These are phyloP conservation scores for Polytolypa hystricis DNA, from an alignment of 2,329 filamentous ascomycete genomes.

Conservation along the genomic window DNA sequence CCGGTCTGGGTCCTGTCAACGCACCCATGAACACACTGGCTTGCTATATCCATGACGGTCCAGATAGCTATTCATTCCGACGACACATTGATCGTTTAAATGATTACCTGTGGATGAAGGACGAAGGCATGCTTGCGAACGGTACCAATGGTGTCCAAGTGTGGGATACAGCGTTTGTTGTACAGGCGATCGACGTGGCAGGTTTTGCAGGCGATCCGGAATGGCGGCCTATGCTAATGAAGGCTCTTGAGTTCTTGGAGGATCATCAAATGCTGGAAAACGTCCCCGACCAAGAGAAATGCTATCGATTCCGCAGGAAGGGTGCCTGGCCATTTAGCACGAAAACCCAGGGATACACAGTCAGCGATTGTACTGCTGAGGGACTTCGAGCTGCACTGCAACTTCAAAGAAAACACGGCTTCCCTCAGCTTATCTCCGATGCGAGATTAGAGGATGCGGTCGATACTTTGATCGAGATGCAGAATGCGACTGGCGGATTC, in stretches of 20 bases:
- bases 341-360: conserved; percentile 82
- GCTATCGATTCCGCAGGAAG: conserved; percentile 83
- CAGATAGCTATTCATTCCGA: conserved; percentile 57
- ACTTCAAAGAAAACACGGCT: conserved; percentile 67
- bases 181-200: conserved; percentile 70
- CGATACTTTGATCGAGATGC: conserved; percentile 82
- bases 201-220: conserved; percentile 65
- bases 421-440: conserved; percentile 62
- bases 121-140: conserved; percentile 87
- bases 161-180: conserved; percentile 89
- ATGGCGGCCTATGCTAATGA: conserved; percentile 73
- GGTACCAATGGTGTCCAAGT: conserved; percentile 97
- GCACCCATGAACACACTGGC: conserved; percentile 79
- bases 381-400: conserved; percentile 77
- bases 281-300: conserved; percentile 61
- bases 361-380: conserved; percentile 90
- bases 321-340: conserved; percentile 96
- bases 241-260: conserved; percentile 76
- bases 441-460: conserved; percentile 75
- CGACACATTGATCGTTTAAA: conserved; percentile 70
- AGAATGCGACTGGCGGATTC: conserved; percentile 76
- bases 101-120: conserved; percentile 84
- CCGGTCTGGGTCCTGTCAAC: conserved; percentile 79
- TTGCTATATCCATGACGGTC: conserved; percentile 76
- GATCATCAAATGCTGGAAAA: conserved; percentile 84